Conservation (phyloP, 164 flowering plant species). For the Stephania japonica region DNA sequence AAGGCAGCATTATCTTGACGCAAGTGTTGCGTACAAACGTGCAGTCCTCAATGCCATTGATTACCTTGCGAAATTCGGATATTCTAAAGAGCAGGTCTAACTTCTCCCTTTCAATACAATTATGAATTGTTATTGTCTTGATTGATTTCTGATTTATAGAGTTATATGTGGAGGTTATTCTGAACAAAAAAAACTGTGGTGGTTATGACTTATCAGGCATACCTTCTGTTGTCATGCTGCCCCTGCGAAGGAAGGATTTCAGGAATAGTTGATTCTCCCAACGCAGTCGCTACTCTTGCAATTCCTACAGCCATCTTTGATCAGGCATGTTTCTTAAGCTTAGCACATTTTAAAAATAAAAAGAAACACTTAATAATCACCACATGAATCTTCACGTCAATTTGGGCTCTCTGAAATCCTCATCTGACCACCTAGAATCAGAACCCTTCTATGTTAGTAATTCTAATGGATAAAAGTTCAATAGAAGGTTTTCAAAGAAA, state of each 20-base stretch:
- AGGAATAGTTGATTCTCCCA: slow-evolving; percentile 86
- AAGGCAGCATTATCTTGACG: slow-evolving; percentile 85
- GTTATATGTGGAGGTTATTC: slow-evolving; percentile 11
- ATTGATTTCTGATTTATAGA: background rate
- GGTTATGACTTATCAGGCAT: slow-evolving; percentile 42
- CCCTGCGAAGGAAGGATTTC: slow-evolving; percentile 92
- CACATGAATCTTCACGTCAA: background rate
- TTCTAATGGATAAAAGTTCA: too few species aligned
- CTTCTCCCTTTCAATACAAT: background rate
- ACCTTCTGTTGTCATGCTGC: slow-evolving; percentile 84
- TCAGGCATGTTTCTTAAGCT: slow-evolving; percentile 41
- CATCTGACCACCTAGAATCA: too few species aligned
- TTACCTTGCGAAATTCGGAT: slow-evolving; percentile 82
- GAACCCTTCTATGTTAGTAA: too few species aligned
- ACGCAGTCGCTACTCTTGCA: slow-evolving; percentile 86
- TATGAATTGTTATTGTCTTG: background rate
- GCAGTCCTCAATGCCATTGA: slow-evolving; percentile 95
- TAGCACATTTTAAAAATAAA: too few species aligned
- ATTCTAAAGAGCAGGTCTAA: slow-evolving; percentile 85
- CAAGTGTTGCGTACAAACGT: slow-evolving; percentile 84
- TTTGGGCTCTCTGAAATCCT: background rate
- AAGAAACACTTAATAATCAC: background rate
- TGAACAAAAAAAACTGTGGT: too few species aligned
- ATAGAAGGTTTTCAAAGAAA: too few species aligned
- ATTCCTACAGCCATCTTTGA: slow-evolving; percentile 84